Evolutionary conservation across 176 grass and related monocot species (phyloP).

Genomic region (Triticum urartu): DNA sequence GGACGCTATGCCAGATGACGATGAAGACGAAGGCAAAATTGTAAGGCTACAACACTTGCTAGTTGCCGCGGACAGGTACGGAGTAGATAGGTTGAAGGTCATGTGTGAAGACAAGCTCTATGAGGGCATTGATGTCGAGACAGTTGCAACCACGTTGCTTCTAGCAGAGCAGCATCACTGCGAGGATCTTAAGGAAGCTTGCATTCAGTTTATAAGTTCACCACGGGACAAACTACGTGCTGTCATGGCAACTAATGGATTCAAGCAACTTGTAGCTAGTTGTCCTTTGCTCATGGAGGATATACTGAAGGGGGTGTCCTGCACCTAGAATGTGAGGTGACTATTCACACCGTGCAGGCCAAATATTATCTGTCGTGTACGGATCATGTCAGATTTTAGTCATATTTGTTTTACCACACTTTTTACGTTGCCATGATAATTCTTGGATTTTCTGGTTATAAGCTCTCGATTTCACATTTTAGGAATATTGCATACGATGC

Average conservation of each 20-base stretch:
- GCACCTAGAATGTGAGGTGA: not conserved
- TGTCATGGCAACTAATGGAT: not conserved
- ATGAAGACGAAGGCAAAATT: not conserved
- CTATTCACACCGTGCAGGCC: not conserved
- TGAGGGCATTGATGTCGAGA: not conserved
- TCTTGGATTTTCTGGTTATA: too few relatives aligned
- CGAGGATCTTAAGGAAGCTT: not conserved
- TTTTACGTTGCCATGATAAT: not conserved
- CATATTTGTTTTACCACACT: not conserved
- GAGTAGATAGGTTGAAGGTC: not conserved
- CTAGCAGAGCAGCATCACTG: constrained; percentile 12
- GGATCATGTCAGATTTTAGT: not conserved
- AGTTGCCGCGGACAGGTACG: constrained; percentile 20
- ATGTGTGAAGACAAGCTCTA: constrained; percentile 18
- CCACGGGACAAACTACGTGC: not conserved
- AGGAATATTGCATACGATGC: too few relatives aligned
- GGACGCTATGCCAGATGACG: not conserved
- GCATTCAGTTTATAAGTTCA: not conserved
- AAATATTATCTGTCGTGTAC: not conserved
- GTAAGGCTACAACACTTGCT: constrained; percentile 14
- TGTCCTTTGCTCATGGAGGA: constrained; percentile 2
- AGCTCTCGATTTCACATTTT: too few relatives aligned
- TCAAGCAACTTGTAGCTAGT: not conserved
- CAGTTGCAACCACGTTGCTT: not conserved
- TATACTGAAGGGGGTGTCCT: not conserved